Evolutionary conservation across 2,329 filamentous ascomycete species (phyloP), one percentile per base, ranked within the genome.

Genomic region (Cyclaneusma minus): DNA sequence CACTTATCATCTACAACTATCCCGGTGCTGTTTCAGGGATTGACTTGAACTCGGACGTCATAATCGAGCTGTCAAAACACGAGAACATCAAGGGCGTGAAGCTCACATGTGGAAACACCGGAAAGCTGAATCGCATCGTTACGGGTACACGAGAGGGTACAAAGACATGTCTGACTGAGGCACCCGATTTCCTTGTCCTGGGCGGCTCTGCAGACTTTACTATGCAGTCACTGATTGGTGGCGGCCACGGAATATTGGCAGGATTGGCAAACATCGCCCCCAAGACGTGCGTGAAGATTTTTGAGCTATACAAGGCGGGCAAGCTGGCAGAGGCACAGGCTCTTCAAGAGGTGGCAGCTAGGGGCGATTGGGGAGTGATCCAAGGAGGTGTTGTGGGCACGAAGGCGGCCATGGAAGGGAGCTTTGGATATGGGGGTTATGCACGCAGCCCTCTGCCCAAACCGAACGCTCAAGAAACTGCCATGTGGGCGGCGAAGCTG

Each of bases 1-100:
- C 81, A n/a, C 50, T 92, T 29, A 67, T 91, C 36, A 58, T 92
- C 24, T 92, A 92, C 67, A 92, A 91, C 60, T 92, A 89, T 57
- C 83, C 83, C 1, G 82, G 81, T 27, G 83, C 81, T 25, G 83
- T 89, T 5, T 67, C 80, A 5, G 83, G 83, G 26, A 78, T 91
- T 44, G 83, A 92, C 51, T 77, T 92, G 68, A 81, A 89, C 60
- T 85, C 78, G 31, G 83, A 92, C 48, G 64, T 87, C 32, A 67
- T 92, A 43, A 82, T 89, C 56, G 67, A 65, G 47, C 68, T 92
- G 19, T 78, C 76, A 22, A 56, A 72, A 47, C 82, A 91, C 54
- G 70, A 73, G 37, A 91, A 91, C 54, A 82, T 92, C 43, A 58
- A 84, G 35, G 83, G 83, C 35, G 85, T 81, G 29, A 92, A 92